A percentile compares a stretch with the other conserved stretches of the same genome.
phyloP scores from a whole-genome alignment of 2,329 filamentous ascomycete species.

The Chlorencoelia australis region DNA sequence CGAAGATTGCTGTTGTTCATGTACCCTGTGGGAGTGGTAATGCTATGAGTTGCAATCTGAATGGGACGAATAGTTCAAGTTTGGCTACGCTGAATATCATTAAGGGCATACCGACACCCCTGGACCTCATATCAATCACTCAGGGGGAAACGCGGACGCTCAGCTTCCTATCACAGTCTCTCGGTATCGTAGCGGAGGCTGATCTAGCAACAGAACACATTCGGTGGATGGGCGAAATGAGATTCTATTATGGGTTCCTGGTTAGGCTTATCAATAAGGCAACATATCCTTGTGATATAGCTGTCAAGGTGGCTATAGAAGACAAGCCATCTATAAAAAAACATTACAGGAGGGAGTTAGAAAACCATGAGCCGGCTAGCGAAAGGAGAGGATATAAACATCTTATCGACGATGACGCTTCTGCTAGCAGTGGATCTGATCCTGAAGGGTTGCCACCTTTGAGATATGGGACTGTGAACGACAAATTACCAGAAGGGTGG shows the following conservation, averaged over 20 bases:
- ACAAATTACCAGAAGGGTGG: constrained; percentile 71
- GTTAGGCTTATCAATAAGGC: constrained; percentile 64
- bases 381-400: constrained; percentile 23
- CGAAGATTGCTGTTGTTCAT: constrained; percentile 71
- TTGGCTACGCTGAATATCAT: constrained; percentile 73
- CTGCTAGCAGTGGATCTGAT: constrained; percentile 21
- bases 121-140: constrained; percentile 83
- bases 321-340: constrained; percentile 65
- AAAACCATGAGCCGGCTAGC: constrained; percentile 19
- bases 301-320: constrained; percentile 71
- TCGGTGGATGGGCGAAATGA: constrained; percentile 80
- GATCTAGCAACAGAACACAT: constrained; percentile 86
- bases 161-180: constrained; percentile 82
- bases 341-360: constrained; percentile 50
- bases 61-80: constrained; percentile 66
- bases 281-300: constrained; percentile 81
- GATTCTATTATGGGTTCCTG: constrained; percentile 82
- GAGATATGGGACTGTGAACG: constrained; percentile 69
- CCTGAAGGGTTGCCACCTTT: constrained; percentile 56
- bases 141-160: constrained; percentile 65
- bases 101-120: constrained; percentile 73
- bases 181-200: constrained; percentile 82
- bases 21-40: constrained; percentile 92
- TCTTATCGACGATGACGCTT: constrained; percentile 26
- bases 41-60: constrained; percentile 82